These are phyloP conservation scores for Mortierella sp. DNA, from an alignment of 371 early-diverging fungal genomes.

Conservation along the genomic window DNA sequence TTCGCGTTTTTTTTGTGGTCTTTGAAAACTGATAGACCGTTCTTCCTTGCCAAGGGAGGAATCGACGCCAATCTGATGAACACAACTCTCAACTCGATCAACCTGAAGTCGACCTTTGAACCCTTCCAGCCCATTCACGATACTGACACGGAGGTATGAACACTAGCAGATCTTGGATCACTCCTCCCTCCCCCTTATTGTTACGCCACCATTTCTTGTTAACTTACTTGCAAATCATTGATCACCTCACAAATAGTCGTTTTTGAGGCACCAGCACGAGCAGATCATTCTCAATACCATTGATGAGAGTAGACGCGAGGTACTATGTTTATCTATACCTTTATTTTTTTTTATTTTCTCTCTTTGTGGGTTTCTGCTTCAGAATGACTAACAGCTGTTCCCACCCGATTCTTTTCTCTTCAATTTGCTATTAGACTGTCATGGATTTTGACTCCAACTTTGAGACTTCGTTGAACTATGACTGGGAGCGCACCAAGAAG, in stretches of 20 bases:
- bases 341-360: too few relatives aligned
- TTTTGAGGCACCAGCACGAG: constrained; percentile 79
- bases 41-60: constrained; percentile 81
- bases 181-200: background rate
- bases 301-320: constrained; percentile 72
- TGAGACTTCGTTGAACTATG: constrained; percentile 63
- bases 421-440: constrained; percentile 48
- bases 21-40: constrained; percentile 57
- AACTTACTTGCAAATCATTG: background rate
- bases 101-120: constrained; percentile 78
- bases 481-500: constrained; percentile 81
- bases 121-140: constrained; percentile 72
- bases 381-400: background rate
- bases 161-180: background rate
- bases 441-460: constrained; percentile 66
- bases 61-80: constrained; percentile 77
- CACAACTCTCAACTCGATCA: constrained; percentile 67
- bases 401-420: background rate
- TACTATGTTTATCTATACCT: constrained; percentile 30
- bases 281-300: constrained; percentile 77
- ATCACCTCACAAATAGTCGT: constrained; percentile 61
- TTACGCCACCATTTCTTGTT: constrained; percentile 1
- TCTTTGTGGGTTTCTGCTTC: too few relatives aligned
- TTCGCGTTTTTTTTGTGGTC: background rate
- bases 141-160: constrained; percentile 82